These are phyloP conservation scores for Madurella mycetomatis DNA, from an alignment of 2,329 filamentous ascomycete species.

Conservation along the genomic window DNA sequence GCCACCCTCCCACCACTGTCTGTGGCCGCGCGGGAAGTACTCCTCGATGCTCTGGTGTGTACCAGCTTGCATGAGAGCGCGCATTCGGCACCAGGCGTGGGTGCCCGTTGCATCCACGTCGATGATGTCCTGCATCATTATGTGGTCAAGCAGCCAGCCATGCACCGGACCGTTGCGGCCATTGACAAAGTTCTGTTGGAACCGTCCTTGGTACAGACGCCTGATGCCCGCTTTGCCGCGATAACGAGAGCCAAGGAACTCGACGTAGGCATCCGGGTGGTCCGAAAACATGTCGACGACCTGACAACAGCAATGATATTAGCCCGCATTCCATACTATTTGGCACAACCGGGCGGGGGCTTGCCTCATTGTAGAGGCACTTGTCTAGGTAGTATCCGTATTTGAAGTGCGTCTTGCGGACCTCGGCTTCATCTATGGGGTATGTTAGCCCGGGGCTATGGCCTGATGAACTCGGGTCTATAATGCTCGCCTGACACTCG, in stretches of 20 bases:
- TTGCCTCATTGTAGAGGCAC: slow-evolving; percentile 52
- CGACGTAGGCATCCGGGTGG: slow-evolving; percentile 50
- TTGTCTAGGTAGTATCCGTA: slow-evolving; percentile 59
- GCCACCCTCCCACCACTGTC: slow-evolving; percentile 56
- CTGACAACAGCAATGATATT: slow-evolving; percentile 24
- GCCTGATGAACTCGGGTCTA: too few relatives aligned
- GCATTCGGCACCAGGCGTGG: slow-evolving; percentile 48
- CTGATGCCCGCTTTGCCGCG: slow-evolving; percentile 47
- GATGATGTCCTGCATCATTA: slow-evolving; percentile 54
- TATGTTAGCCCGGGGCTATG: too few relatives aligned
- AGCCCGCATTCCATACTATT: neutral
- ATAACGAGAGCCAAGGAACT: slow-evolving; percentile 53
- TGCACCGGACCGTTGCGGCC: slow-evolving; percentile 53
- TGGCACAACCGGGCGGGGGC: neutral
- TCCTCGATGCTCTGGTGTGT: slow-evolving; percentile 49
- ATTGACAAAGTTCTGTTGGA: slow-evolving; percentile 46
- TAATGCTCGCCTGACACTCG: slow-evolving; percentile 28
- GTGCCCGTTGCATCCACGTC: slow-evolving; percentile 45
- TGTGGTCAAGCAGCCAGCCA: slow-evolving; percentile 53
- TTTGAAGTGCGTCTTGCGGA: slow-evolving; percentile 53
- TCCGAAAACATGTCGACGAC: slow-evolving; percentile 48
- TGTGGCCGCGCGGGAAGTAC: slow-evolving; percentile 46
- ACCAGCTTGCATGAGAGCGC: slow-evolving; percentile 52
- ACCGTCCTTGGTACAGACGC: slow-evolving; percentile 50
- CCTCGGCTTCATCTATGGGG: slow-evolving; percentile 45